phyloP scores from a whole-genome alignment of 2,329 filamentous ascomycete species.

The Penicillium janthinellum region DNA sequence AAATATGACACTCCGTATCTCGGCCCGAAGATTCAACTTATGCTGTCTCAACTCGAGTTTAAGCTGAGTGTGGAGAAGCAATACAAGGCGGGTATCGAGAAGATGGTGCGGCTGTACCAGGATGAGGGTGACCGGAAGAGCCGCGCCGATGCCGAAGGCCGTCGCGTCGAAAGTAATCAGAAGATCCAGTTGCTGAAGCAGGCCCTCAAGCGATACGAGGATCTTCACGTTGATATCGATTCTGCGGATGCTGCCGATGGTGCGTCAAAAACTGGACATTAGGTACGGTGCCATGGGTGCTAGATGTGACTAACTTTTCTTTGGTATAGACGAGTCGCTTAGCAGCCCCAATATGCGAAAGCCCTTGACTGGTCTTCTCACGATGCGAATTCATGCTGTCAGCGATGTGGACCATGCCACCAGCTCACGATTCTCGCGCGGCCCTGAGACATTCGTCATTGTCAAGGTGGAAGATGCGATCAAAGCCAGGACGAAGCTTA shows the following conservation, averaged over 20 bases:
- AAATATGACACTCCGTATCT: conserved; percentile 97
- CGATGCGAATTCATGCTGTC: conserved; percentile 82
- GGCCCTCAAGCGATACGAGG: conserved; percentile 93
- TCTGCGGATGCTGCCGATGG: conserved; percentile 76
- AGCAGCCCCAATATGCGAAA: conserved; percentile 94
- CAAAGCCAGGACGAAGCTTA: conserved; percentile 81
- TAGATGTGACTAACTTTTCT: conserved; percentile 30
- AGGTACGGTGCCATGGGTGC: too few species aligned
- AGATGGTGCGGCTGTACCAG: conserved; percentile 97
- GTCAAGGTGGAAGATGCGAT: conserved; percentile 96
- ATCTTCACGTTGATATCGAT: conserved; percentile 93
- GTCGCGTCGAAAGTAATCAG: conserved; percentile 91
- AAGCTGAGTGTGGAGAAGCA: conserved; percentile 98
- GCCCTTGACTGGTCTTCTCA: conserved; percentile 87
- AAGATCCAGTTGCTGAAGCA: conserved; percentile 96
- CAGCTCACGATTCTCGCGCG: conserved; percentile 77
- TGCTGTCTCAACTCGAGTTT: conserved; percentile 98
- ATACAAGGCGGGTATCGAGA: conserved; percentile 97
- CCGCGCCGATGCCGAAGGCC: conserved; percentile 84
- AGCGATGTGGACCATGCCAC: conserved; percentile 94
- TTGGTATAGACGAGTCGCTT: conserved; percentile 82
- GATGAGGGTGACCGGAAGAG: conserved; percentile 98
- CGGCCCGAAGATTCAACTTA: conserved; percentile 95
- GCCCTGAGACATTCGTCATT: conserved; percentile 91
- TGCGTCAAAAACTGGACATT: conserved; percentile 49